Conservation (phyloP, 1,139 yeast genomes). For the Hyphopichia wangnamkhiaoensis region DNA sequence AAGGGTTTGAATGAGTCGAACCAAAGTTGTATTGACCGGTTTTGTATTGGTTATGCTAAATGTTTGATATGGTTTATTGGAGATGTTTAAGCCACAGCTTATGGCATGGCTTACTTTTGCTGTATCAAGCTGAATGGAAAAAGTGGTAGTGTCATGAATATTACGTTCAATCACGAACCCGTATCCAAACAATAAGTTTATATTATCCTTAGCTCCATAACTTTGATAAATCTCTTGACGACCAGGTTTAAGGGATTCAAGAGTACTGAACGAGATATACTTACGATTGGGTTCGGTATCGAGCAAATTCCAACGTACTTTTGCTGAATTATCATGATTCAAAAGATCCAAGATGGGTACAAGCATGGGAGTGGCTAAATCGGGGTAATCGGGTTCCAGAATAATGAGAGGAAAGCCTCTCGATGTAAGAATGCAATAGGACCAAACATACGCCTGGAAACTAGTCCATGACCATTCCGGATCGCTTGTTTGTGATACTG, state of each 20-base stretch:
- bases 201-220: not conserved
- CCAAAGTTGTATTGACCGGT: not conserved
- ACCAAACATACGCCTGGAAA: conserved; percentile 1
- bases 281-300: too few species aligned
- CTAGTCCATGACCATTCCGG: not conserved
- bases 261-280: not conserved
- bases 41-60: not conserved
- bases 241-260: not conserved
- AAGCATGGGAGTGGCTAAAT: not conserved
- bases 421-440: conserved; percentile 2
- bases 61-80: not conserved
- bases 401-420: conserved; percentile 1
- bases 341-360: conserved; percentile 1
- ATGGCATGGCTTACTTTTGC: not conserved
- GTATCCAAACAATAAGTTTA: conserved; percentile 1
- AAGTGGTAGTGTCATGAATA: not conserved
- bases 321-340: not conserved
- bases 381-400: not conserved
- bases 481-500: not conserved
- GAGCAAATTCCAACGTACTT: conserved; percentile 1
- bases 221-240: not conserved
- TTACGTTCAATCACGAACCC: conserved; percentile 1
- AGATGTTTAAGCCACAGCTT: not conserved
- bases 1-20: not conserved
- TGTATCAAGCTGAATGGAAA: not conserved